Conservation (phyloP, 768 basidiomycete species). For the Xerocomellus chrysenteron region DNA sequence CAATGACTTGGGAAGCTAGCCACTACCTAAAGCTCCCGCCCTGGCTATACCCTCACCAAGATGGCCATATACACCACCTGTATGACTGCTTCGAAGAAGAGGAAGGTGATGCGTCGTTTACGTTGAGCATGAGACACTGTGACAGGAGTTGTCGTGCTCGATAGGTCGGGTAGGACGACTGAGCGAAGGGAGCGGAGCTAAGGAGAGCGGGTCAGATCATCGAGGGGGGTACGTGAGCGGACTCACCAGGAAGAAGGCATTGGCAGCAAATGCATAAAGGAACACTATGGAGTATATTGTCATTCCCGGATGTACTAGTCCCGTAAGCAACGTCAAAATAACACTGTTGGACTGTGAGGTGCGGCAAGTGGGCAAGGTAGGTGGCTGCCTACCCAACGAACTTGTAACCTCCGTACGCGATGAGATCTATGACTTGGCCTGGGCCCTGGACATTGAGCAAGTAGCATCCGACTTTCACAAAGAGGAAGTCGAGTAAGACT, state of each 20-base stretch:
- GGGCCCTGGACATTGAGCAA: conserved; percentile 80
- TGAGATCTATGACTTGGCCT: conserved; percentile 72
- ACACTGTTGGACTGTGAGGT: conserved; percentile 51
- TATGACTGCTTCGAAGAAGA: conserved; percentile 79
- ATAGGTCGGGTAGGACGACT: conserved; percentile 80
- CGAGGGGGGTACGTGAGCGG: not conserved
- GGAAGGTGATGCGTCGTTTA: conserved; percentile 81
- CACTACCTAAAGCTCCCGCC: not conserved
- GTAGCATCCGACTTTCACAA: conserved; percentile 92
- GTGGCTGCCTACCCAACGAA: conserved; percentile 76
- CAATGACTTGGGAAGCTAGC: not conserved
- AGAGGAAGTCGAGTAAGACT: conserved; percentile 82
- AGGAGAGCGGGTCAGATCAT: not conserved
- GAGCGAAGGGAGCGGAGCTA: conserved; percentile 93
- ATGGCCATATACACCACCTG: conserved; percentile 88
- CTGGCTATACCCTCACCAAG: conserved; percentile 58
- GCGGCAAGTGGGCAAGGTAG: not conserved
- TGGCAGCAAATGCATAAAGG: conserved; percentile 82
- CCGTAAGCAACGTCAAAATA: conserved; percentile 74
- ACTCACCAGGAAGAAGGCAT: conserved; percentile 89
- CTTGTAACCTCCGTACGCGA: conserved; percentile 96
- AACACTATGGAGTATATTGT: conserved; percentile 72
- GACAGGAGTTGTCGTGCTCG: conserved; percentile 42
- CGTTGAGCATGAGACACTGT: conserved; percentile 79
- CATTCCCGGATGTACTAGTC: conserved; percentile 60